A percentile compares a stretch with the other conserved stretches of the same genome.
phyloP scores from a whole-genome alignment of 2,329 filamentous ascomycete species.

The Arthroderma sp. region DNA sequence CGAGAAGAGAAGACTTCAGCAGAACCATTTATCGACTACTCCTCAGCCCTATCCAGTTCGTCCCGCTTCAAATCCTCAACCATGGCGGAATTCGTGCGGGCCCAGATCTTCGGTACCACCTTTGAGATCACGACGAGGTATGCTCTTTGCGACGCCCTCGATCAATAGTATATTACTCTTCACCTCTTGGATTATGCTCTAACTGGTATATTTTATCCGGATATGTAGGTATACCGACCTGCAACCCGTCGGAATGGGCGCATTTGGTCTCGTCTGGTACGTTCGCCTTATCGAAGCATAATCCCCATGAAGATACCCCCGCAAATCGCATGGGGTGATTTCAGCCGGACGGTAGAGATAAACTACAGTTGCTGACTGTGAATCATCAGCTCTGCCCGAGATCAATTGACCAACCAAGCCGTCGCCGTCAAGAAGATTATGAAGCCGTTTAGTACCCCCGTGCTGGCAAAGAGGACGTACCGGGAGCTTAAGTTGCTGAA shows the following conservation, averaged over 20 bases:
- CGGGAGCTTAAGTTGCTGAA: constrained; percentile 94
- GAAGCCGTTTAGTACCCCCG: constrained; percentile 99
- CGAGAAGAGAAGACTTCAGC: too few relatives aligned
- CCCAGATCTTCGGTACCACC: constrained; percentile 98
- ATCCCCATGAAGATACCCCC: neutral
- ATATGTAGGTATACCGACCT: constrained; percentile 76
- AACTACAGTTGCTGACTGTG: constrained; percentile 2
- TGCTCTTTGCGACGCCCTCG: constrained; percentile 5
- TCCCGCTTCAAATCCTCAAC: constrained; percentile 1
- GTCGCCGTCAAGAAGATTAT: constrained; percentile 99
- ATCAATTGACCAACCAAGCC: constrained; percentile 92
- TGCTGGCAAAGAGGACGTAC: constrained; percentile 94
- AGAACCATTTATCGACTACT: too few relatives aligned
- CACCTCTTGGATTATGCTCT: constrained; percentile 9
- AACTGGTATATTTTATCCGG: constrained; percentile 13
- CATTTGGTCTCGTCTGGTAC: constrained; percentile 95
- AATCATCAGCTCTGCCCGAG: constrained; percentile 68
- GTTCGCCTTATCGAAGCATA: constrained; percentile 15
- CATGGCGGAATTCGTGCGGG: constrained; percentile 98
- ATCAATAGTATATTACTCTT: neutral
- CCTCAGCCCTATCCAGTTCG: neutral
- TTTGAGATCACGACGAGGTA: constrained; percentile 99
- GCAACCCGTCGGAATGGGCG: constrained; percentile 97
- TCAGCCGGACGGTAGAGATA: neutral
- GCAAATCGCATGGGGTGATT: neutral